These are phyloP conservation scores for Diaporthe sp. DNA, from an alignment of 2,329 filamentous ascomycete species.

Conservation along the genomic window DNA sequence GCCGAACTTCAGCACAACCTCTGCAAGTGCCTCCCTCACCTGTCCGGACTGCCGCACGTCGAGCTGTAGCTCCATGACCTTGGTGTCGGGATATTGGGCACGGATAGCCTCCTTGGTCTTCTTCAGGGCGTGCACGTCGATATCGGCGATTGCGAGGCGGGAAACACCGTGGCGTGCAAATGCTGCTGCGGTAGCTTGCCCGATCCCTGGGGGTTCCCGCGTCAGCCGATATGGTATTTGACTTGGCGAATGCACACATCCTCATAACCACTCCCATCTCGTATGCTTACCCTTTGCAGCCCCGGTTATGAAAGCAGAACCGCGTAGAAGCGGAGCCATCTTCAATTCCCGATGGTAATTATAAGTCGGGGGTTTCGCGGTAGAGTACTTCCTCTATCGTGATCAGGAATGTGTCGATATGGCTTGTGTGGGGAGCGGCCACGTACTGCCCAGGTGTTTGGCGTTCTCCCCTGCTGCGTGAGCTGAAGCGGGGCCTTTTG, in stretches of 20 bases:
- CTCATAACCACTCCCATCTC: background rate
- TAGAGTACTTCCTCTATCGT: background rate
- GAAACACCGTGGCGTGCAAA: slow-evolving; percentile 3
- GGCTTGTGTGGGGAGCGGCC: background rate
- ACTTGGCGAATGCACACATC: background rate
- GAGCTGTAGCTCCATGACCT: slow-evolving; percentile 11
- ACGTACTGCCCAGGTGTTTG: background rate
- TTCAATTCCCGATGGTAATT: background rate
- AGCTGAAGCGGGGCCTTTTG: background rate
- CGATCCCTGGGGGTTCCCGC: background rate
- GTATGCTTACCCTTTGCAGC: slow-evolving; percentile 5
- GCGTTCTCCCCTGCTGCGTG: background rate
- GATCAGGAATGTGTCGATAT: background rate
- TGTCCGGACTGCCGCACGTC: slow-evolving; percentile 4
- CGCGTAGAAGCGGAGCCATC: background rate
- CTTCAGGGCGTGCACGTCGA: background rate
- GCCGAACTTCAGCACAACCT: background rate
- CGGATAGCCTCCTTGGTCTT: background rate
- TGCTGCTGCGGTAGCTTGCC: background rate
- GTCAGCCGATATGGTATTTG: background rate
- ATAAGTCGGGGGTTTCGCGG: no score
- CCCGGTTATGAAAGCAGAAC: slow-evolving; percentile 18
- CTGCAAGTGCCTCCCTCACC: background rate
- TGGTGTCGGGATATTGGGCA: background rate
- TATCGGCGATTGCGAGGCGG: slow-evolving; percentile 5